A percentile compares a stretch with the other conserved stretches of the same genome.
phyloP scores from a whole-genome alignment of 805 yeast species.

The Pichia sporocuriosa region DNA sequence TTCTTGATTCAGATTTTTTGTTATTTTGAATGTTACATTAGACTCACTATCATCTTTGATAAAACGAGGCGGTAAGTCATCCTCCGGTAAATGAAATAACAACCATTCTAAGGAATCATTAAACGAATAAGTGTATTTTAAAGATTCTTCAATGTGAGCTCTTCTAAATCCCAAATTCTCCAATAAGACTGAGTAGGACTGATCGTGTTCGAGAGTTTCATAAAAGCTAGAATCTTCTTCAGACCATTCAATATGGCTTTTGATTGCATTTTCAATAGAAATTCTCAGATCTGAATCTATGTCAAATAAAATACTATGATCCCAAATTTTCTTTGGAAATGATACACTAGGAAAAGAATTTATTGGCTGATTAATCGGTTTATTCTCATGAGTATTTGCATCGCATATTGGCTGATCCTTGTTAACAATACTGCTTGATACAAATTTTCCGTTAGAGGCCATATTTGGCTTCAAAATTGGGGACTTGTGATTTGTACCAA shows the following conservation, averaged over 20 bases:
- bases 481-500: constrained; percentile 16
- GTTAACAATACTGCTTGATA: neutral
- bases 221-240: constrained; percentile 14
- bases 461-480: neutral
- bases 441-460: neutral
- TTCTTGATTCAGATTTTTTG: constrained; percentile 49
- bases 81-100: constrained; percentile 86
- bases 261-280: constrained; percentile 55
- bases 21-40: constrained; percentile 47
- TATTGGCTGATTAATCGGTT: too few relatives aligned
- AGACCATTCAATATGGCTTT: constrained; percentile 52
- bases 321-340: constrained; percentile 61
- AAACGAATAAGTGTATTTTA: constrained; percentile 46
- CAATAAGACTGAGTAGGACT: constrained; percentile 14
- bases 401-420: too few relatives aligned
- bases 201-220: constrained; percentile 9
- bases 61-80: constrained; percentile 72
- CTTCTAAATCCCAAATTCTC: constrained; percentile 57
- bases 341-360: too few relatives aligned
- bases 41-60: constrained; percentile 52
- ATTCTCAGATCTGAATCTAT: constrained; percentile 58
- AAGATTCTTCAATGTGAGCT: constrained; percentile 65
- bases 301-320: constrained; percentile 58
- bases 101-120: constrained; percentile 66
- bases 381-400: neutral